Conservation (phyloP, 208 protist species). For the Acanthamoeba royreba region DNA sequence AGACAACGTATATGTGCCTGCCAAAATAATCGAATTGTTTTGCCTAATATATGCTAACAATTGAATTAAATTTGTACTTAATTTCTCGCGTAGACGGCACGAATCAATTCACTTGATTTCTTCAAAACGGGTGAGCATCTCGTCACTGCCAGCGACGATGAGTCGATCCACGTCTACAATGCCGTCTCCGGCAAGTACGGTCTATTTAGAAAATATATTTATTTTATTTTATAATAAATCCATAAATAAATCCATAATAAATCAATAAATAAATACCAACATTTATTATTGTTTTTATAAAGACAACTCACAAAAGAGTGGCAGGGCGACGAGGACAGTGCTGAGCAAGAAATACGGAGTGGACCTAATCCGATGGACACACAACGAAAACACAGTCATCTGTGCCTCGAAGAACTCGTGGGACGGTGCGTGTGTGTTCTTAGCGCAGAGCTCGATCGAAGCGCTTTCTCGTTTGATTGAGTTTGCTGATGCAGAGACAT, state of each 20-base stretch:
- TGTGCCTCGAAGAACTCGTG: slow-evolving; percentile 72
- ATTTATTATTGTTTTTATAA: too few species aligned
- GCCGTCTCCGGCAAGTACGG: slow-evolving; percentile 56
- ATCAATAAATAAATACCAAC: neutral
- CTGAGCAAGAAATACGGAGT: slow-evolving; percentile 72
- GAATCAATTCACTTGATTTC: slow-evolving; percentile 71
- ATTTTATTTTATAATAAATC: too few species aligned
- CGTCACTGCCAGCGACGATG: slow-evolving; percentile 69
- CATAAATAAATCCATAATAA: too few species aligned
- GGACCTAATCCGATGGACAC: slow-evolving; percentile 68
- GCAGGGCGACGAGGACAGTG: slow-evolving; percentile 59
- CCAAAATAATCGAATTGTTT: neutral
- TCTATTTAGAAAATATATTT: neutral
- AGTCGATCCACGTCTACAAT: slow-evolving; percentile 70
- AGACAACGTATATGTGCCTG: slow-evolving; percentile 54
- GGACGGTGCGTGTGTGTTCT: slow-evolving; percentile 47
- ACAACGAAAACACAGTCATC: slow-evolving; percentile 65
- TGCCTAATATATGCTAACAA: neutral
- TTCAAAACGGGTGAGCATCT: slow-evolving; percentile 57
- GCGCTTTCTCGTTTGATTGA: too few species aligned
- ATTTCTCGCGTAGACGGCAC: slow-evolving; percentile 31
- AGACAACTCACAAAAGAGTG: neutral
- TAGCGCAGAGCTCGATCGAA: too few species aligned
- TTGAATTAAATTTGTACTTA: too few species aligned
- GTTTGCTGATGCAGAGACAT: too few species aligned